Percentiles rank a stretch among this genome's conserved stretches.
Conservation (phyloP, 2,329 filamentous ascomycete species). For the Xylariaceae sp. region DNA sequence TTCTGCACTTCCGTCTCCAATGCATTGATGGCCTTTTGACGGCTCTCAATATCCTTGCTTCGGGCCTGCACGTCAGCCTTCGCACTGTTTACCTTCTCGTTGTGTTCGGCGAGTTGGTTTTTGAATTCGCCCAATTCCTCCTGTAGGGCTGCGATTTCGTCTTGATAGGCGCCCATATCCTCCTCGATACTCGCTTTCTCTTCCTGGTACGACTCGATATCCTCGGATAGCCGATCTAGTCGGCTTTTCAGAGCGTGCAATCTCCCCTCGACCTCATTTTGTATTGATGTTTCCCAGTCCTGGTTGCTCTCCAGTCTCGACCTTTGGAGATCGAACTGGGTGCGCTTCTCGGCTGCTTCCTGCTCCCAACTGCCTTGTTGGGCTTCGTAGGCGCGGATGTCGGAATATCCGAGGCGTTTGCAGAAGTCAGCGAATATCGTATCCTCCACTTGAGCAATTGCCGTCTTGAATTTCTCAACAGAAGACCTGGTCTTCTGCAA, state of each 20-base stretch:
- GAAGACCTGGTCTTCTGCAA: conserved; percentile 50
- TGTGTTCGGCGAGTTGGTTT: conserved; percentile 59
- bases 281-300: conserved; percentile 47
- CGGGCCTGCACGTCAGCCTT: conserved; percentile 75
- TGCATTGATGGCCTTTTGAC: conserved; percentile 64
- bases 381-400: conserved; percentile 88
- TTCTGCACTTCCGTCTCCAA: conserved; percentile 84
- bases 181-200: conserved; percentile 71
- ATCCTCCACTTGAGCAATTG: conserved; percentile 78
- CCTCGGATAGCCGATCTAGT: conserved; percentile 56
- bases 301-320: conserved; percentile 60
- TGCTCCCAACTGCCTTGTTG: conserved; percentile 90
- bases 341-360: conserved; percentile 78
- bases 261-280: conserved; percentile 55
- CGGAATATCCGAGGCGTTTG: conserved; percentile 72
- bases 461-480: conserved; percentile 46
- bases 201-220: conserved; percentile 61
- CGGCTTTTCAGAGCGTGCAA: conserved; percentile 61
- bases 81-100: conserved; percentile 68
- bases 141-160: conserved; percentile 68
- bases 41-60: conserved; percentile 71
- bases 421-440: conserved; percentile 83
- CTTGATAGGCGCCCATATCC: conserved; percentile 63
- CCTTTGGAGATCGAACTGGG: conserved; percentile 79
- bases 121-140: conserved; percentile 65